Percentiles rank a stretch among this genome's conserved stretches.
These are phyloP conservation scores for Hygrophorus russula DNA, from an alignment of 768 basidiomycete genomes.

Conservation along the genomic window DNA sequence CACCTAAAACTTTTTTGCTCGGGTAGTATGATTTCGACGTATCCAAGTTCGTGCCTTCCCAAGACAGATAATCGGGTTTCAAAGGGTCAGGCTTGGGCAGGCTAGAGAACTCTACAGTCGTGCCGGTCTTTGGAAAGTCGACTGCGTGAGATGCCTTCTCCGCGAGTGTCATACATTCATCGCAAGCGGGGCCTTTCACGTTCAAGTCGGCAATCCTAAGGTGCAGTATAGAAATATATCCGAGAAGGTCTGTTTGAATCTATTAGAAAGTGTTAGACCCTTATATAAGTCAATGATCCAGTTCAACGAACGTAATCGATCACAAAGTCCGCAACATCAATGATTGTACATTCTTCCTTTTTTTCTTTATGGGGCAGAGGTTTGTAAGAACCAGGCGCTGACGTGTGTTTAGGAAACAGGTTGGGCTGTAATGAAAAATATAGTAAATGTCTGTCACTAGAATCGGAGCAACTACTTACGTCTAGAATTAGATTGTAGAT, in stretches of 20 bases:
- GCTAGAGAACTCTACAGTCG: conserved; percentile 22
- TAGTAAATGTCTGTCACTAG: background rate
- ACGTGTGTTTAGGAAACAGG: conserved; percentile 16
- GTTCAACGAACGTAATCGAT: conserved; percentile 28
- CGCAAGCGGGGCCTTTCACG: conserved; percentile 20
- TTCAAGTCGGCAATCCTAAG: conserved; percentile 31
- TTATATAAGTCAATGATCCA: conserved; percentile 3
- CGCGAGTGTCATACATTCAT: conserved; percentile 29
- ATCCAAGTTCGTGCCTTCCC: conserved; percentile 21
- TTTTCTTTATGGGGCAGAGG: conserved; percentile 24
- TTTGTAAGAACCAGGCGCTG: conserved; percentile 27
- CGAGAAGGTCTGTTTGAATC: conserved; percentile 28
- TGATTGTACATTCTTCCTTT: conserved; percentile 20
- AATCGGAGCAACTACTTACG: conserved; percentile 14
- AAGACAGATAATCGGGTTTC: conserved; percentile 34
- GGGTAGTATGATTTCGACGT: conserved; percentile 20
- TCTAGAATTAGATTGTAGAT: conserved; percentile 37
- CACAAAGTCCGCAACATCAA: conserved; percentile 36
- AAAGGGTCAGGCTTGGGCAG: conserved; percentile 19
- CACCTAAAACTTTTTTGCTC: conserved; percentile 31
- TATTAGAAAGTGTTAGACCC: background rate
- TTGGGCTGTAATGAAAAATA: conserved; percentile 14
- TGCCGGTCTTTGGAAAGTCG: conserved; percentile 36
- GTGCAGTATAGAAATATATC: conserved; percentile 29
- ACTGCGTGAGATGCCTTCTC: conserved; percentile 35